phyloP scores from a whole-genome alignment of 2,329 filamentous ascomycete species.

The Aureobasidium sp. region DNA sequence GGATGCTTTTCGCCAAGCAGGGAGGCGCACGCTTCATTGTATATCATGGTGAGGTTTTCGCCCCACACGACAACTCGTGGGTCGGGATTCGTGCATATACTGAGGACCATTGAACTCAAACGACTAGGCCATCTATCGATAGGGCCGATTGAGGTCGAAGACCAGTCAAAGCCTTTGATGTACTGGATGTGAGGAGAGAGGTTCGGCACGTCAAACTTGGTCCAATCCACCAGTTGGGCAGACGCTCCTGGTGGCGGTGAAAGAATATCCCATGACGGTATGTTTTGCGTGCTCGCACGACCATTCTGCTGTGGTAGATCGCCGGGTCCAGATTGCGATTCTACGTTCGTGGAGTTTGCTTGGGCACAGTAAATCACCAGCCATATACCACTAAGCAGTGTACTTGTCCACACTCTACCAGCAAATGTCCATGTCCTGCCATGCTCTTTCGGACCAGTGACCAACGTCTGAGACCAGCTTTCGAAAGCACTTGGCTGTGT shows the following conservation, averaged over 20 bases:
- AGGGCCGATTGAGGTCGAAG: slow-evolving; percentile 24
- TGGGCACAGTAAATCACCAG: slow-evolving; percentile 14
- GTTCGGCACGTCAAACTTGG: slow-evolving; percentile 19
- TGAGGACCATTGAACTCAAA: slow-evolving; percentile 22
- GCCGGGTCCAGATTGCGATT: background rate
- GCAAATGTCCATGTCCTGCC: background rate
- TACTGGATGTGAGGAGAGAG: slow-evolving; percentile 23
- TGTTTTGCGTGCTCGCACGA: background rate
- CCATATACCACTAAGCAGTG: slow-evolving; percentile 1
- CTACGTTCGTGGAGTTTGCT: background rate
- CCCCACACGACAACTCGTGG: slow-evolving; percentile 27
- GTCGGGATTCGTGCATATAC: slow-evolving; percentile 27
- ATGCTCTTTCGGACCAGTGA: background rate
- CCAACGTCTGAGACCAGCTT: background rate
- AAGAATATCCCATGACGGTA: background rate
- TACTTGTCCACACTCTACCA: slow-evolving; percentile 11
- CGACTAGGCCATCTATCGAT: slow-evolving; percentile 24
- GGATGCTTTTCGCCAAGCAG: slow-evolving; percentile 27
- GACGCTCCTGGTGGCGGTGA: background rate
- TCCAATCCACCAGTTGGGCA: slow-evolving; percentile 24
- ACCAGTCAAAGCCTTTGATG: slow-evolving; percentile 26
- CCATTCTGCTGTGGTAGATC: background rate
- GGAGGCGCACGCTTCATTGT: slow-evolving; percentile 30
- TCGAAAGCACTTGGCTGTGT: background rate
- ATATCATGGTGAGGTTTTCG: slow-evolving; percentile 25